A percentile compares a stretch with the other conserved stretches of the same genome.
These are phyloP conservation scores for Alternaria sp. DNA, from an alignment of 2,329 filamentous ascomycete species.

Conservation along the genomic window DNA sequence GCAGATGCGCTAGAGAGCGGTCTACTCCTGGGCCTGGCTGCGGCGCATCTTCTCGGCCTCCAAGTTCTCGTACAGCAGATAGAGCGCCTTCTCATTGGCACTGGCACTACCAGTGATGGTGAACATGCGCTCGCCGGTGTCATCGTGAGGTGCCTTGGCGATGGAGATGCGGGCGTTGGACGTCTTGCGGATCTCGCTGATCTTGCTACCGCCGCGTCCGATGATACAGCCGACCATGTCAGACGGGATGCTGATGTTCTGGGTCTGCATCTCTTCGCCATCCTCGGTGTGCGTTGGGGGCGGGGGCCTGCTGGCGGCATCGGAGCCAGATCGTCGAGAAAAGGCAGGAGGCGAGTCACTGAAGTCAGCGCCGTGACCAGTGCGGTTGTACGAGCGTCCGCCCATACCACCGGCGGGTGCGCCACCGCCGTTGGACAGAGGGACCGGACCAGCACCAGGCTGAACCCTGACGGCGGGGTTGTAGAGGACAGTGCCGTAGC, in stretches of 20 bases:
- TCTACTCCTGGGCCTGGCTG: conserved; percentile 69
- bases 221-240: conserved; percentile 99
- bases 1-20: conserved; percentile 4
- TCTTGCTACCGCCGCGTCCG: conserved; percentile 92
- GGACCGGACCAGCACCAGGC: conserved; percentile 60
- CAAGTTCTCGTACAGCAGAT: conserved; percentile 96
- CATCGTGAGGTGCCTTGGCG: conserved; percentile 95
- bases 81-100: conserved; percentile 94
- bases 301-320: conserved; percentile 76
- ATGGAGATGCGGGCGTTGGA: conserved; percentile 98
- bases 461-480: conserved; percentile 93
- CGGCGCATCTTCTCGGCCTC: conserved; percentile 99
- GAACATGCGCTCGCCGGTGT: conserved; percentile 99
- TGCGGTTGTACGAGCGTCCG: conserved; percentile 78
- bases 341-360: conserved; percentile 76
- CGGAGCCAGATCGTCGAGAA: conserved; percentile 81
- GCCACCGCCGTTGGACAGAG: conserved; percentile 59
- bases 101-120: conserved; percentile 96
- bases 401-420: conserved; percentile 60
- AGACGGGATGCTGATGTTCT: conserved; percentile 98
- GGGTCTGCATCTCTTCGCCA: conserved; percentile 95
- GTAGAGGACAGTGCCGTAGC: conserved; percentile 95
- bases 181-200: conserved; percentile 96
- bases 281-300: conserved; percentile 90
- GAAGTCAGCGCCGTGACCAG: conserved; percentile 96